Conservation (phyloP, 805 yeast genomes). For the Hanseniaspora thailandica region DNA sequence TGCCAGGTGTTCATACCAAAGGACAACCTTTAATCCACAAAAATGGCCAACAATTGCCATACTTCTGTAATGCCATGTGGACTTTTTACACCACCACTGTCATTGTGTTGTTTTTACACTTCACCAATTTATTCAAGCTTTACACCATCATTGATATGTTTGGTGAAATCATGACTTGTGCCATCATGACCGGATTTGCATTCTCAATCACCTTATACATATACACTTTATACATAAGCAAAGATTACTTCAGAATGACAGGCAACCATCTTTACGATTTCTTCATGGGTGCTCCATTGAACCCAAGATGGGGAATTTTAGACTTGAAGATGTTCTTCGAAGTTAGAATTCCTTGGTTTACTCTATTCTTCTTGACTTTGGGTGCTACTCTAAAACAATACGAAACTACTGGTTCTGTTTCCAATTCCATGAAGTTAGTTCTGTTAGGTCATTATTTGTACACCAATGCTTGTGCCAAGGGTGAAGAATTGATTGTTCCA, state of each 20-base stretch:
- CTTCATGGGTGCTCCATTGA: conserved; percentile 95
- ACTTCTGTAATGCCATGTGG: conserved; percentile 85
- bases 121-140: conserved; percentile 60
- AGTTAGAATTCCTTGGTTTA: conserved; percentile 95
- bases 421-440: conserved; percentile 63
- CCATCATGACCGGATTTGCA: conserved; percentile 65
- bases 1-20: conserved; percentile 90
- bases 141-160: conserved; percentile 67
- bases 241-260: conserved; percentile 80
- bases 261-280: conserved; percentile 83
- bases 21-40: conserved; percentile 86
- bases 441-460: conserved; percentile 84
- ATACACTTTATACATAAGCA: conserved; percentile 50
- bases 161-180: conserved; percentile 87
- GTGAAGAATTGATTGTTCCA: conserved; percentile 93
- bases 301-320: conserved; percentile 85
- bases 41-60: conserved; percentile 70
- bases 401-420: conserved; percentile 66
- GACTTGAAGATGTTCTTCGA: conserved; percentile 96
- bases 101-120: conserved; percentile 51
- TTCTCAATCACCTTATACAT: conserved; percentile 62
- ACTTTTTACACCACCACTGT: conserved; percentile 61
- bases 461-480: conserved; percentile 94
- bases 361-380: conserved; percentile 62
- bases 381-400: conserved; percentile 68